These are phyloP conservation scores for Zelonia costaricensis DNA, from an alignment of 208 protist genomes.

Conservation along the genomic window DNA sequence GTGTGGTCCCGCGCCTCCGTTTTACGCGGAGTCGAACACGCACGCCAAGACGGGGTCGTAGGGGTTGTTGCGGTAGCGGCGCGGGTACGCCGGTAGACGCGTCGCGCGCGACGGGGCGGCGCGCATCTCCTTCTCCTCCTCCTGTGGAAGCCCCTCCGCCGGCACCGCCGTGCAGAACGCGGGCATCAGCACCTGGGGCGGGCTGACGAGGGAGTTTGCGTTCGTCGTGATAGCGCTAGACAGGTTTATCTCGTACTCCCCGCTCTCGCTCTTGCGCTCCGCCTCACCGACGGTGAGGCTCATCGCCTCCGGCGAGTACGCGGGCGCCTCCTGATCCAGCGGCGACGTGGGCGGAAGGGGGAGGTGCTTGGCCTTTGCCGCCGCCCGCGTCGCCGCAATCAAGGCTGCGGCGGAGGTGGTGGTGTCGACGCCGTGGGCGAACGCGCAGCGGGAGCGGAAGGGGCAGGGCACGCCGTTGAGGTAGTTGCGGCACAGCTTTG, in stretches of 20 bases:
- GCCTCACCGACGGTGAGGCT: conserved; percentile 17
- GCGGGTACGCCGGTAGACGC: conserved; percentile 54
- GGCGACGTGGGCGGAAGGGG: conserved; percentile 6
- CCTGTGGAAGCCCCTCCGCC: conserved; percentile 10
- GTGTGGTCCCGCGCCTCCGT: too few relatives aligned
- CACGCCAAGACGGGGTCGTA: conserved; percentile 50
- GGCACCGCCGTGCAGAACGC: conserved; percentile 42
- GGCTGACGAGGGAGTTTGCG: neutral
- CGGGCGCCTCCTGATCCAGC: neutral
- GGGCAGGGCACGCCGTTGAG: conserved; percentile 57
- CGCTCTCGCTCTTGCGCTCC: conserved; percentile 5
- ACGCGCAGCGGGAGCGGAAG: conserved; percentile 80
- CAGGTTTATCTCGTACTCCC: conserved; percentile 1
- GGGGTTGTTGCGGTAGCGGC: conserved; percentile 71
- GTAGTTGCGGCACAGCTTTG: conserved; percentile 84
- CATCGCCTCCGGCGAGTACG: conserved; percentile 3
- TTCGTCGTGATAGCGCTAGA: neutral
- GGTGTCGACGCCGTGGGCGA: conserved; percentile 65
- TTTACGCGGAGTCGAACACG: conserved; percentile 30
- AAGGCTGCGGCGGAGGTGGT: neutral
- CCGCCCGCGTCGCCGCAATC: neutral
- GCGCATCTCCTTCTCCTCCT: too few relatives aligned
- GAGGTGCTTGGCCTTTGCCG: neutral
- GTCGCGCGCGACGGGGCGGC: too few relatives aligned
- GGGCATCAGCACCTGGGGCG: conserved; percentile 41